Base-by-base conservation (phyloP, 2,329 filamentous ascomycete genomes). In the Colletotrichum aenigma region DNA sequence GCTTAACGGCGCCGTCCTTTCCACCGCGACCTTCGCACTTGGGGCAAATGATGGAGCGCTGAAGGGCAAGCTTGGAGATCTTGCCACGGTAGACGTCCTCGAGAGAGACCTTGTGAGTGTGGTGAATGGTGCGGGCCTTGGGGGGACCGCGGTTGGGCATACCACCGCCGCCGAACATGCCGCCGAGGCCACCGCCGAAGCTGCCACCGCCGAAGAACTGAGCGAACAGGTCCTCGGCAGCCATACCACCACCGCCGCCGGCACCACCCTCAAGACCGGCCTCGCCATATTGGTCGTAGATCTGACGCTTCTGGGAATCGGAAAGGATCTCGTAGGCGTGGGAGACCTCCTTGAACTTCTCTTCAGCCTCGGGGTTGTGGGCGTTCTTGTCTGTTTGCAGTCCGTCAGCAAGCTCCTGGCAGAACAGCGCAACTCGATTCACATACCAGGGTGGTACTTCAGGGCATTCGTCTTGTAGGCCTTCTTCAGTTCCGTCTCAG, bases 71-170 rank as follows among this genome's bases (percentile, higher is more conserved):
- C 89, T 99, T 99, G 73, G 96, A 98, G 78, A 98, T 92, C 90
- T 99, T 99, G 84, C 97, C 97, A 78, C 95, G 94, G 91, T 99
- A 99, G 84, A 99, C 96, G 81, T 99, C 97, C 87, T 99, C 97
- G 68, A 99, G 92, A 15, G 95, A 96, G 76, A 99, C 97, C 88
- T 98, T 98, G 93, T 98, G 97, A 66, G 97, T 96, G 88, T 99
- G 97, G 87, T 98, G 95, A 81, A 99, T 99, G 74, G 96, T 98
- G 80, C 97, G 94, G 65, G 97, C 96, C 90, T 99, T 93, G 77
- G 91, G 89, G 36, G 96, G 96, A 21, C 96, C 96, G 71, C 93
- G 92, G 70, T 94, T 93, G 81, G 93, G 92, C 90, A 95, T 94
- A 79, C 94, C 94, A 80, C 93, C 92, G 36, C 88, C 91, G 77